phyloP scores from a whole-genome alignment of 116 monocot species.

The Phalaenopsis hybrid region DNA sequence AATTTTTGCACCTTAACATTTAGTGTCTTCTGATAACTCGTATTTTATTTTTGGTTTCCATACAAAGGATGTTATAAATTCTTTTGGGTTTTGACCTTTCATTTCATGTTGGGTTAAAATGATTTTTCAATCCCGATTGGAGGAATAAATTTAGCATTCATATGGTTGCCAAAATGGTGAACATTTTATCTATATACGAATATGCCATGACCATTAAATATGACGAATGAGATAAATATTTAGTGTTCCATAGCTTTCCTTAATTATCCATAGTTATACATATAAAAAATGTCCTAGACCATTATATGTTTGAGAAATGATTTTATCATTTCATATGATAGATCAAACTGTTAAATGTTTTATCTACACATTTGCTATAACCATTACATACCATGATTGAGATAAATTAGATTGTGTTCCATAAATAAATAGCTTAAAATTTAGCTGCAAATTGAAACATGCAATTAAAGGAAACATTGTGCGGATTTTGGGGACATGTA shows the following conservation, averaged over 20 bases:
- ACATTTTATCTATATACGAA: not conserved
- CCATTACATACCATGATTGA: not conserved
- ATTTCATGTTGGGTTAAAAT: not conserved
- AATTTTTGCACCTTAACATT: too few relatives aligned
- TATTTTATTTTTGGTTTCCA: not conserved
- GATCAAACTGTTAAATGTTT: not conserved
- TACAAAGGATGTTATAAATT: not conserved
- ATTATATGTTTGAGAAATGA: not conserved
- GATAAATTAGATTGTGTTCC: not conserved
- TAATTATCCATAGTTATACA: not conserved
- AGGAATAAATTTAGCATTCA: conserved; percentile 1
- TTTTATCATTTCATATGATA: not conserved
- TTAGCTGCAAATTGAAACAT: not conserved
- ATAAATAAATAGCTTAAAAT: not conserved
- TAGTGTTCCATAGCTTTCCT: not conserved
- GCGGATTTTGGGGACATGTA: not conserved
- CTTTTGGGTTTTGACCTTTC: not conserved
- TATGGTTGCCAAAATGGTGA: not conserved
- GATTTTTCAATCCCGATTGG: not conserved
- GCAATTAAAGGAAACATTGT: not conserved
- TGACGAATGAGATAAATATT: not conserved
- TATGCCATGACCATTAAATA: not conserved
- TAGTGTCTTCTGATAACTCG: too few relatives aligned
- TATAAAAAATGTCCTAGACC: not conserved
- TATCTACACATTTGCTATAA: not conserved